A percentile compares a stretch with the other conserved stretches of the same genome.
phyloP scores from a whole-genome alignment of 1,139 yeast genomes.

The Yarrowia galli region DNA sequence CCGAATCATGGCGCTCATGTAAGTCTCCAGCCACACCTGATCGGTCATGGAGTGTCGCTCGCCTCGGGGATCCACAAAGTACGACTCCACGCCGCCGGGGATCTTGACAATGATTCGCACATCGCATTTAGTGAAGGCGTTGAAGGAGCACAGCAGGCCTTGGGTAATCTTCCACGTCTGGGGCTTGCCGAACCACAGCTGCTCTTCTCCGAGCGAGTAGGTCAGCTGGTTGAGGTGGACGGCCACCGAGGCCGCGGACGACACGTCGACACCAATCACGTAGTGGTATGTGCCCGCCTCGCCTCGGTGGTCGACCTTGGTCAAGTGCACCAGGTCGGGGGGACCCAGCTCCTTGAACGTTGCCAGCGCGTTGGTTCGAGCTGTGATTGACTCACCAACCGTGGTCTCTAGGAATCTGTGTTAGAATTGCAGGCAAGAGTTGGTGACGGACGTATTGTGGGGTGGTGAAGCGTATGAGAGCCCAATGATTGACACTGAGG shows the following conservation, averaged over 20 bases:
- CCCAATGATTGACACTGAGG: no score
- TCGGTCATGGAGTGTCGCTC: conserved; percentile 54
- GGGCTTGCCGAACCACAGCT: conserved; percentile 75
- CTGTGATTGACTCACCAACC: conserved; percentile 59
- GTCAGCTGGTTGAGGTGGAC: conserved; percentile 80
- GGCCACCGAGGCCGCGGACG: conserved; percentile 66
- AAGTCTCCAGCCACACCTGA: conserved; percentile 77
- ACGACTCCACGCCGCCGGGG: conserved; percentile 85
- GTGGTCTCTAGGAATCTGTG: conserved; percentile 58
- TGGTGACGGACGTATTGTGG: no score
- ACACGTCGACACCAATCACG: conserved; percentile 70
- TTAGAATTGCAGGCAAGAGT: not conserved
- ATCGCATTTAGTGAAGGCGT: conserved; percentile 72
- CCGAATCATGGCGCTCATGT: conserved; percentile 76
- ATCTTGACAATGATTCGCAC: conserved; percentile 71
- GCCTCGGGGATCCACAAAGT: conserved; percentile 63
- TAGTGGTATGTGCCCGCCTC: conserved; percentile 68
- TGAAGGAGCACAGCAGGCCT: conserved; percentile 71
- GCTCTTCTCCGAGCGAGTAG: conserved; percentile 64
- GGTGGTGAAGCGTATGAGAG: no score
- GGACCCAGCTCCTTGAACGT: conserved; percentile 76
- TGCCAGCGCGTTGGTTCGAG: conserved; percentile 57
- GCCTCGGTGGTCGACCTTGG: conserved; percentile 54
- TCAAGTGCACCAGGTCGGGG: conserved; percentile 82
- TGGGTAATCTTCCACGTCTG: conserved; percentile 79